Conservation (phyloP, 257 asterid species). For the Echites panduratus region DNA sequence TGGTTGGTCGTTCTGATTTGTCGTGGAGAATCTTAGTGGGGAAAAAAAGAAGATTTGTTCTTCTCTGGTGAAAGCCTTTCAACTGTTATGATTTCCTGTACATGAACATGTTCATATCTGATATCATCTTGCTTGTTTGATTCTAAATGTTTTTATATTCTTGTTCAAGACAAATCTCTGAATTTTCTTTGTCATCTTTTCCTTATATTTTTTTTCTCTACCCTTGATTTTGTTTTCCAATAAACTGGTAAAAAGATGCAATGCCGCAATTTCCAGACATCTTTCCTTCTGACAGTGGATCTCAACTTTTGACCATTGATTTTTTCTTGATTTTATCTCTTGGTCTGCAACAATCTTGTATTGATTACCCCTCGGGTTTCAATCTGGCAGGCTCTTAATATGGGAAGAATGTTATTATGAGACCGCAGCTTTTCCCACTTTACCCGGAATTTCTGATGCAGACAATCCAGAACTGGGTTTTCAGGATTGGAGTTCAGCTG, state of each 20-base stretch:
- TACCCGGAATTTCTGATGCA: conserved; percentile 26
- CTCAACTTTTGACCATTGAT: neutral
- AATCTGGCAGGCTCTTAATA: conserved; percentile 64
- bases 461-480: conserved; percentile 24
- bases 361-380: conserved; percentile 11
- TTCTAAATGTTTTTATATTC: conserved; percentile 28
- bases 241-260: conserved; percentile 8
- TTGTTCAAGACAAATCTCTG: conserved; percentile 23
- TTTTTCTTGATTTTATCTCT: neutral
- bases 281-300: conserved; percentile 4
- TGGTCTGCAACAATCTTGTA: neutral
- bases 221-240: conserved; percentile 4
- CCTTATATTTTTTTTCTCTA: no score
- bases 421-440: conserved; percentile 27
- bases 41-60: conserved; percentile 24
- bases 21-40: conserved; percentile 48
- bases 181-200: conserved; percentile 20
- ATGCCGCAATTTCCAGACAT: conserved; percentile 11
- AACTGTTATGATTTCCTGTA: conserved; percentile 29
- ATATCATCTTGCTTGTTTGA: conserved; percentile 37
- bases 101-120: conserved; percentile 30
- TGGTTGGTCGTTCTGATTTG: conserved; percentile 51
- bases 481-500: conserved; percentile 35
- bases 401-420: conserved; percentile 90
- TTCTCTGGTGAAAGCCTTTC: conserved; percentile 27